Percentiles rank a stretch among this genome's conserved stretches.
phyloP scores from a whole-genome alignment of 345 rosid genomes.

The Cardamine resedifolia region DNA sequence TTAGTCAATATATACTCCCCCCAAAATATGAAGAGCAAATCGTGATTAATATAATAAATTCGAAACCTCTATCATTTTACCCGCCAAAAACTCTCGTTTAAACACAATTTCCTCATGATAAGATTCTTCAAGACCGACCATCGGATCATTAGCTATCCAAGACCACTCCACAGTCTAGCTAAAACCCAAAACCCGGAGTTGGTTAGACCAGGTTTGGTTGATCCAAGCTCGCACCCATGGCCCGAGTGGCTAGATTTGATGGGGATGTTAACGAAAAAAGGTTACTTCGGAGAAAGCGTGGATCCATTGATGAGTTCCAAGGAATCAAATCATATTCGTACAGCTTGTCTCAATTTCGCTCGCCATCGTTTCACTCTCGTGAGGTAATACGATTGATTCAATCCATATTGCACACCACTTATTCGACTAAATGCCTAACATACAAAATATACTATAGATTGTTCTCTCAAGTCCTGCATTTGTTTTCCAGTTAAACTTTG shows the following conservation, averaged over 20 bases:
- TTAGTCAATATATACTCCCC: background rate
- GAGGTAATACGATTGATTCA: conserved; percentile 45
- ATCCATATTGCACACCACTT: conserved; percentile 16
- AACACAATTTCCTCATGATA: conserved; percentile 29
- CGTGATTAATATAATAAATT: too few species aligned
- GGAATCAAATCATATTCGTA: conserved; percentile 62
- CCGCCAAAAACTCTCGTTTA: conserved; percentile 11
- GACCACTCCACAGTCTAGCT: conserved; percentile 32
- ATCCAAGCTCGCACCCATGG: conserved; percentile 67
- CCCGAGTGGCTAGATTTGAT: conserved; percentile 79
- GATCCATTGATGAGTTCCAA: conserved; percentile 55
- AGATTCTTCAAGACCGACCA: conserved; percentile 35
- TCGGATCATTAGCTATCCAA: conserved; percentile 17
- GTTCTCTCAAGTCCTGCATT: background rate
- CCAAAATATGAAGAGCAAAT: background rate
- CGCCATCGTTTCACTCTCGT: conserved; percentile 63
- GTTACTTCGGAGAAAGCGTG: conserved; percentile 51
- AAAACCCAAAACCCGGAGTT: conserved; percentile 26
- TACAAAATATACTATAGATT: background rate
- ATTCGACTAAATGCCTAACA: conserved; percentile 12
- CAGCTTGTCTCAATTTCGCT: conserved; percentile 78
- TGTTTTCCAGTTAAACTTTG: background rate
- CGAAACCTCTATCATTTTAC: background rate
- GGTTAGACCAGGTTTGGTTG: conserved; percentile 27
- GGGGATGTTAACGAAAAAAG: conserved; percentile 55